A percentile compares a stretch with the other conserved stretches of the same genome.
Conservation (phyloP, 2,329 filamentous ascomycete genomes). For the Hymenoscyphus fructigenus region DNA sequence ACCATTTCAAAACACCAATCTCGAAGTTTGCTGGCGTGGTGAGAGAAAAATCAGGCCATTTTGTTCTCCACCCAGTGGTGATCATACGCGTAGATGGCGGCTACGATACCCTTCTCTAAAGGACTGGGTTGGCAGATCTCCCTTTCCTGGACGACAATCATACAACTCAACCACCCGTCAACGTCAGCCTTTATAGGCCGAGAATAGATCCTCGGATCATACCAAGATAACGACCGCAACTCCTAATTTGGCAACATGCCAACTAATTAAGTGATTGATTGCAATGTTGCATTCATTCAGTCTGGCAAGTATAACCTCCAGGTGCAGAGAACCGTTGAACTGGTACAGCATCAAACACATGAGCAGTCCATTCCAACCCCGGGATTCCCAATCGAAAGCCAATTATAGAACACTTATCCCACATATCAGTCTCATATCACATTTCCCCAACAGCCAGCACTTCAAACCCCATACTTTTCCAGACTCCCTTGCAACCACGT, state of each 20-base stretch:
- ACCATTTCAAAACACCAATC: background rate
- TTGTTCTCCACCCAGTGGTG: background rate
- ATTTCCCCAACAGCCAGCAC: background rate
- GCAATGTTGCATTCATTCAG: background rate
- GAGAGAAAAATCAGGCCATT: constrained; percentile 1
- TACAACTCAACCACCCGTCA: background rate
- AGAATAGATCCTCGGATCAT: background rate
- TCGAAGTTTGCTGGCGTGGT: background rate
- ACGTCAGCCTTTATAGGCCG: background rate
- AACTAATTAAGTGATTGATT: background rate
- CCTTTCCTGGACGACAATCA: background rate
- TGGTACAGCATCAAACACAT: background rate
- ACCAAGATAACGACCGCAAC: background rate
- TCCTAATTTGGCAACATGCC: no score
- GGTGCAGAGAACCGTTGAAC: background rate
- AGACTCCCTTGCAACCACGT: background rate
- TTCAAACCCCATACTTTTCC: background rate
- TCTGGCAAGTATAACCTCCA: background rate
- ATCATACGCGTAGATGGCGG: constrained; percentile 2
- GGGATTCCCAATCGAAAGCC: background rate
- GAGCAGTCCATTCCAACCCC: background rate
- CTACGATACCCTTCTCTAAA: background rate
- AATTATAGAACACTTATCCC: background rate
- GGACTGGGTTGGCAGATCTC: background rate
- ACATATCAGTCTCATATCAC: background rate